phyloP scores from a whole-genome alignment of 2,329 filamentous ascomycete genomes.

The Talaromyces sp. region DNA sequence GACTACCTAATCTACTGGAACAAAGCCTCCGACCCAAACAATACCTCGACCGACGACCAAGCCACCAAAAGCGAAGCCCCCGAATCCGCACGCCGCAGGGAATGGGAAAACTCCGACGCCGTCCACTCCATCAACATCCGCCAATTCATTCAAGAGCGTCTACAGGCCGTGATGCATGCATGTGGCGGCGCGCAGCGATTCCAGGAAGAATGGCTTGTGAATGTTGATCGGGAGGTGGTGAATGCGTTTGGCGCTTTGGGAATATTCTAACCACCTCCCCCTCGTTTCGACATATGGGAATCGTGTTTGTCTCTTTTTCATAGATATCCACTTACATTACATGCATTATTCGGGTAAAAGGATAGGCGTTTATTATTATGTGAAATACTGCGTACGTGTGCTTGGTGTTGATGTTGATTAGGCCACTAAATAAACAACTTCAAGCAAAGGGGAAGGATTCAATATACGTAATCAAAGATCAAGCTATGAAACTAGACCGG shows the following conservation, averaged over 20 bases:
- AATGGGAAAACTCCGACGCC: constrained; percentile 43
- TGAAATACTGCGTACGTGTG: background rate
- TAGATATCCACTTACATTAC: constrained; percentile 1
- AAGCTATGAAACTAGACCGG: background rate
- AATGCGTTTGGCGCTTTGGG: constrained; percentile 41
- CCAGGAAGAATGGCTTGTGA: constrained; percentile 44
- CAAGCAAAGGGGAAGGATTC: background rate
- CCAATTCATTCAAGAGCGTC: constrained; percentile 44
- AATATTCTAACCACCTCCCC: constrained; percentile 30
- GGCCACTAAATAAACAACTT: background rate
- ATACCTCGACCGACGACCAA: constrained; percentile 21
- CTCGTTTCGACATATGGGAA: background rate
- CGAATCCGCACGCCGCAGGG: constrained; percentile 42
- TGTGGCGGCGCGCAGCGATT: constrained; percentile 46
- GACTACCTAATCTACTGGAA: constrained; percentile 23
- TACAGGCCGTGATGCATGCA: constrained; percentile 40
- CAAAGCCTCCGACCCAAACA: constrained; percentile 24
- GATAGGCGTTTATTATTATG: background rate
- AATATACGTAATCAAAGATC: background rate
- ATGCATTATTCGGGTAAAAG: background rate
- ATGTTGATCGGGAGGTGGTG: constrained; percentile 46
- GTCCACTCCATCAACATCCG: constrained; percentile 47
- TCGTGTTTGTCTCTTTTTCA: background rate
- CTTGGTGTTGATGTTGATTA: background rate
- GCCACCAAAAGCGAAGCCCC: constrained; percentile 34